These are phyloP conservation scores for Orbilia ellipsospora DNA, from an alignment of 2,329 filamentous ascomycete species.

Conservation along the genomic window DNA sequence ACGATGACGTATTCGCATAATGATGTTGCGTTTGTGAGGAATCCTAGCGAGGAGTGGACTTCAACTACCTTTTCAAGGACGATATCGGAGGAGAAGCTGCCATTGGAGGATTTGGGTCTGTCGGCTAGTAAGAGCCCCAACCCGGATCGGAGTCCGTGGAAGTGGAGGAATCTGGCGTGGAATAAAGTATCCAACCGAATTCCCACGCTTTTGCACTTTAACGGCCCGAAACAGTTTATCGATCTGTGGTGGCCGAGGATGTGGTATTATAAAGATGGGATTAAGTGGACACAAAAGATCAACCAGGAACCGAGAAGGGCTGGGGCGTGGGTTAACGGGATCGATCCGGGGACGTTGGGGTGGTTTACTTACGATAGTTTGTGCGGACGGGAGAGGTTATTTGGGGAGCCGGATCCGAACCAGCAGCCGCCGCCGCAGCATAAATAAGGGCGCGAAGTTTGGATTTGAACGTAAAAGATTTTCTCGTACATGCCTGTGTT, in stretches of 20 bases:
- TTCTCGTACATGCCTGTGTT: no score
- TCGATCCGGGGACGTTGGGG: slow-evolving; percentile 12
- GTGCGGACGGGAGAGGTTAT: slow-evolving; percentile 40
- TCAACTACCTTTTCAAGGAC: slow-evolving; percentile 37
- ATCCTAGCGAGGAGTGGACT: slow-evolving; percentile 40
- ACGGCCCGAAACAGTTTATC: slow-evolving; percentile 51
- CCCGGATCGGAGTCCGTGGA: slow-evolving; percentile 52
- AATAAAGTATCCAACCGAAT: slow-evolving; percentile 53
- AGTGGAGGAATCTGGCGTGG: slow-evolving; percentile 48
- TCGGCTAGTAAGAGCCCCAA: slow-evolving; percentile 46
- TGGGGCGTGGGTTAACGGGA: slow-evolving; percentile 37
- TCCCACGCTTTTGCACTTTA: slow-evolving; percentile 53
- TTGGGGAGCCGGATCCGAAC: slow-evolving; percentile 33
- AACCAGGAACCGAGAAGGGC: slow-evolving; percentile 25
- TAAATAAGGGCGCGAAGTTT: not conserved
- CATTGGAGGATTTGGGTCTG: slow-evolving; percentile 36
- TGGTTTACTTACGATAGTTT: slow-evolving; percentile 48
- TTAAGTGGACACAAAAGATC: slow-evolving; percentile 41
- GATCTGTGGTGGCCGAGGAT: slow-evolving; percentile 54
- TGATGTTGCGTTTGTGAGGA: slow-evolving; percentile 44
- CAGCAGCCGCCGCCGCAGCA: slow-evolving; percentile 3
- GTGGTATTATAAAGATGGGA: slow-evolving; percentile 53
- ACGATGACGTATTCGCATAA: slow-evolving; percentile 56
- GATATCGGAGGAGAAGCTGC: slow-evolving; percentile 24
- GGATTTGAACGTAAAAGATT: not conserved